phyloP scores from a whole-genome alignment of 2,329 filamentous ascomycete species.

The Fusarium armeniacum region DNA sequence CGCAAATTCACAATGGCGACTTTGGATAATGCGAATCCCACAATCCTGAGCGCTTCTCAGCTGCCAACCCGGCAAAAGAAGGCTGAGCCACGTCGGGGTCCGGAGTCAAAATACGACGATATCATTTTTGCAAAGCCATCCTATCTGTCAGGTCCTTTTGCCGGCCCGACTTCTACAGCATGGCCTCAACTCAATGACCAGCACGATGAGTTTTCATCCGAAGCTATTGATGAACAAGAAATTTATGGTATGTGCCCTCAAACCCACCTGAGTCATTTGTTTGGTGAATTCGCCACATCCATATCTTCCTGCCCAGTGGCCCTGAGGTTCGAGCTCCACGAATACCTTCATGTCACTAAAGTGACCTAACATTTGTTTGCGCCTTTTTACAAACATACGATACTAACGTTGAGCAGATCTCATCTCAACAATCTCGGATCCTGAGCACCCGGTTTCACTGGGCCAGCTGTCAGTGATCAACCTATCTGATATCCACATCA shows the following conservation, averaged over 20 bases:
- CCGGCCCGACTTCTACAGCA: conserved; percentile 53
- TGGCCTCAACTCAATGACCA: conserved; percentile 57
- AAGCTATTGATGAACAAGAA: conserved; percentile 96
- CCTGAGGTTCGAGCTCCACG: not conserved
- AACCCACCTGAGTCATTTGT: conserved; percentile 19
- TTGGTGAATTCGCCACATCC: conserved; percentile 24
- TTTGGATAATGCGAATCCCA: conserved; percentile 88
- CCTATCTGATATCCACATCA: conserved; percentile 90
- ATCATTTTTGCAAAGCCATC: conserved; percentile 63
- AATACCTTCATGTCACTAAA: not conserved
- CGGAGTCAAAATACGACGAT: conserved; percentile 63
- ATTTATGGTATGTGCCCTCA: conserved; percentile 81
- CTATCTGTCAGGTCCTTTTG: conserved; percentile 60
- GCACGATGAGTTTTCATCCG: conserved; percentile 73
- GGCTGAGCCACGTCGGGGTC: conserved; percentile 61
- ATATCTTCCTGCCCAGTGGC: not conserved
- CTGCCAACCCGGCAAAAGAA: conserved; percentile 81
- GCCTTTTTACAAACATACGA: not conserved
- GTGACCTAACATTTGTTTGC: not conserved
- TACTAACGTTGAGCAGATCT: conserved; percentile 72
- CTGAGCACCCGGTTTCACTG: conserved; percentile 94
- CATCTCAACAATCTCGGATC: conserved; percentile 94
- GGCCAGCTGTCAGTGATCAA: conserved; percentile 96
- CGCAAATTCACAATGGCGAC: conserved; percentile 46
- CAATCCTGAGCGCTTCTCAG: conserved; percentile 88